Conservation (phyloP, 2,329 filamentous ascomycete genomes). For the Ceratocystis ficicola region DNA sequence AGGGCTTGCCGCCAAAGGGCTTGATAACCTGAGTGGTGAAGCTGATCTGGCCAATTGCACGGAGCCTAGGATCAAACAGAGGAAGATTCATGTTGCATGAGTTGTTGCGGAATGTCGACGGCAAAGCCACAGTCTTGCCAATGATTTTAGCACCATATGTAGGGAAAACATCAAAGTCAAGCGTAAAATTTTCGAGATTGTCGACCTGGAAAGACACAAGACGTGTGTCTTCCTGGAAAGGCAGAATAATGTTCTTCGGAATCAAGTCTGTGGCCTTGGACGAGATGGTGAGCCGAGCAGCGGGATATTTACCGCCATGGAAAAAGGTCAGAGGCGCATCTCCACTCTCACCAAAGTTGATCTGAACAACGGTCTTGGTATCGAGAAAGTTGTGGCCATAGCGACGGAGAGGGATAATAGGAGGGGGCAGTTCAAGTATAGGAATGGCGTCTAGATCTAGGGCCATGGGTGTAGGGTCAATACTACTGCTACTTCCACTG, state of each 20-base stretch:
- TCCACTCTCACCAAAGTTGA: slow-evolving; percentile 62
- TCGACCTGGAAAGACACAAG: slow-evolving; percentile 94
- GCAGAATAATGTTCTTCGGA: slow-evolving; percentile 86
- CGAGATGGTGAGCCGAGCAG: slow-evolving; percentile 86
- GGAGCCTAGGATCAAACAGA: slow-evolving; percentile 79
- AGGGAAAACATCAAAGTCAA: slow-evolving; percentile 96
- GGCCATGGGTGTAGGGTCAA: slow-evolving; percentile 47
- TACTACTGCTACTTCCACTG: slow-evolving; percentile 30
- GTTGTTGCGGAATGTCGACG: slow-evolving; percentile 64
- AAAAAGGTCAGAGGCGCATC: slow-evolving; percentile 83
- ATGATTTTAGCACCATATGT: slow-evolving; percentile 97
- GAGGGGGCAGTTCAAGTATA: slow-evolving; percentile 79
- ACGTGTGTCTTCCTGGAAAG: slow-evolving; percentile 90
- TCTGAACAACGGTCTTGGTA: slow-evolving; percentile 89
- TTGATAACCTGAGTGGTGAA: slow-evolving; percentile 96
- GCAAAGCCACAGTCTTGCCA: slow-evolving; percentile 83
- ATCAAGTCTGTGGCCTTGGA: slow-evolving; percentile 94
- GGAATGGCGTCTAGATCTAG: slow-evolving; percentile 82
- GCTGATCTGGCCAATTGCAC: slow-evolving; percentile 83
- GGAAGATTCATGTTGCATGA: slow-evolving; percentile 67
- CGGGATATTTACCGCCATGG: slow-evolving; percentile 91
- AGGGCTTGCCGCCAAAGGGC: slow-evolving; percentile 78
- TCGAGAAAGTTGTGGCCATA: slow-evolving; percentile 99
- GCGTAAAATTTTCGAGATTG: slow-evolving; percentile 78
- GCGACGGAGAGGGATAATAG: slow-evolving; percentile 84